phyloP scores from a whole-genome alignment of 352 stramenopile species.

The Lagenidium giganteum region DNA sequence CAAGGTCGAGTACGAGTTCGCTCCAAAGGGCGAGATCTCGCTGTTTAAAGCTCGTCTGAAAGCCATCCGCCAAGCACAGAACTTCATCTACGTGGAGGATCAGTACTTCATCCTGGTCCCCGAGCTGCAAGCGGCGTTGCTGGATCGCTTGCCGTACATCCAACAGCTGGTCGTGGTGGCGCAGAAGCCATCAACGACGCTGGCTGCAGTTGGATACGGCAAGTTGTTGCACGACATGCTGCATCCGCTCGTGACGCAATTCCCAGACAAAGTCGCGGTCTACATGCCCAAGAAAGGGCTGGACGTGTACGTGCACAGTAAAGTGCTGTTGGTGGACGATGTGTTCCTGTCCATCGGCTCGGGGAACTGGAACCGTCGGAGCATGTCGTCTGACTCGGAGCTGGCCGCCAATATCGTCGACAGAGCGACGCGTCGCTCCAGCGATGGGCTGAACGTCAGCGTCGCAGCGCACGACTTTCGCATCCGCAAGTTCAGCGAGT shows the following conservation, averaged over 20 bases:
- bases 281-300: slow-evolving; percentile 14
- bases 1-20: slow-evolving; percentile 25
- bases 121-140: slow-evolving; percentile 19
- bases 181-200: slow-evolving; percentile 13
- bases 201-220: slow-evolving; percentile 20
- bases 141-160: slow-evolving; percentile 21
- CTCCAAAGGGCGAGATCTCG: slow-evolving; percentile 24
- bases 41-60: slow-evolving; percentile 26
- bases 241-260: slow-evolving; percentile 22
- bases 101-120: slow-evolving; percentile 45
- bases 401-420: slow-evolving; percentile 13
- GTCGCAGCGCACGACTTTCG: slow-evolving; percentile 8
- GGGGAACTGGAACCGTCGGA: slow-evolving; percentile 26
- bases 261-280: slow-evolving; percentile 27
- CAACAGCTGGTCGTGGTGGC: slow-evolving; percentile 22
- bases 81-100: slow-evolving; percentile 42
- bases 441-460: slow-evolving; percentile 1
- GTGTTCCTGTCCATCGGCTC: slow-evolving; percentile 22
- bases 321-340: slow-evolving; percentile 35
- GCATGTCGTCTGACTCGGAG: slow-evolving; percentile 26
- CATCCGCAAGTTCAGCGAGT: slow-evolving; percentile 13
- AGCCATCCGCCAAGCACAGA: slow-evolving; percentile 25
- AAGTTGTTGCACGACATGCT: slow-evolving; percentile 36
- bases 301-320: slow-evolving; percentile 50
- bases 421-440: slow-evolving; percentile 1